Evolutionary conservation across 1,284 basidiomycete species (phyloP), one percentile per base, ranked within the genome.

Genomic region (Tetrapyrgos nigripes): DNA sequence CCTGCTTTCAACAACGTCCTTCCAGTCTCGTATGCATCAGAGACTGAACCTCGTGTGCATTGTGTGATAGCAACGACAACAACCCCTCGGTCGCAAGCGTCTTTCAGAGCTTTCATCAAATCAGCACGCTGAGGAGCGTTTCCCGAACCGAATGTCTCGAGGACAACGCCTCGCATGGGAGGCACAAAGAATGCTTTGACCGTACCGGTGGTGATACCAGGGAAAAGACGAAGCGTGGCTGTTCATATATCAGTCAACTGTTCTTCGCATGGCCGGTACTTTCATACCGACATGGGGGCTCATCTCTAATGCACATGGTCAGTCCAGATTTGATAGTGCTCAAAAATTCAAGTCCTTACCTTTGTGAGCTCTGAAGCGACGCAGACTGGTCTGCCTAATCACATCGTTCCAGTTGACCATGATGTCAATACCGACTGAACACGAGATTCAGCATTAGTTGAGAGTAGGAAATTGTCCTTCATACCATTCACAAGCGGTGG

Each of bases 41-140:
- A 89, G 17, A 95, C 92, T 3, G 89, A 83, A 14, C 93, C 93
- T 70, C 92, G 94, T 14, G 88, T 73, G 70, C 96, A 97, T 69
- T 97, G 95, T 0, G 93, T 91, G 58, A 97, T 95, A 11, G 95
- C 94, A 49, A 97, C 94, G 49, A 97, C 86, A 35, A 97, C 86
- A 1, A 96, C 83, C 4, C 93, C 94, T 2, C 91, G 84, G 53
- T 91, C 86, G 57, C 91, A 92, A 1, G 95, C 94, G 55, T 92
- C 86, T 62, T 87, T 87, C 57, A 97, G 81, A 1, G 86, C 88
- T 23, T 82, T 69, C 70, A 89, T 83, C 27, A 93, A 73, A 67
- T 92, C 91, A 53, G 77, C 57, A 23, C 89, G 83, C 65, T 91
- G 88, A 0, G 92, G 92, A 19, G 92, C 91, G 69, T 93, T 93